Conservation (phyloP, 179 eudicot genomes). For the Silene coronaria region DNA sequence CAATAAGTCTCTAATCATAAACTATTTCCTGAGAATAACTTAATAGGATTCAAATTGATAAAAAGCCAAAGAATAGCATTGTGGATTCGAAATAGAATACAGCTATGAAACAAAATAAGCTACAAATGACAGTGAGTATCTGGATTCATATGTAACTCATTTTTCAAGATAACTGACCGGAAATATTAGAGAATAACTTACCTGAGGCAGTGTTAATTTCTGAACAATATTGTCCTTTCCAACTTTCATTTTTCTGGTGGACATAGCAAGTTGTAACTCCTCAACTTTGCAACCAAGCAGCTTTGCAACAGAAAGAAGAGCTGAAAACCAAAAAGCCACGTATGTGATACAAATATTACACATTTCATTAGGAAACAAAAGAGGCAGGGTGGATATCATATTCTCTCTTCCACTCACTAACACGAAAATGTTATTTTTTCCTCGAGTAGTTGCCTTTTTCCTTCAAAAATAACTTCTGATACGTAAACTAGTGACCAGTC, state of each 20-base stretch:
- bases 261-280: constrained; percentile 67
- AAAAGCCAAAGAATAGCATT: not conserved
- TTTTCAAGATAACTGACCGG: too few relatives aligned
- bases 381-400: not conserved
- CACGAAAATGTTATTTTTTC: too few relatives aligned
- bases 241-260: constrained; percentile 80
- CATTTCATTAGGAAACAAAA: not conserved
- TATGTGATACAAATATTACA: constrained; percentile 5
- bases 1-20: not conserved
- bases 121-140: too few relatives aligned
- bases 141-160: too few relatives aligned
- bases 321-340: constrained; percentile 40
- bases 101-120: too few relatives aligned
- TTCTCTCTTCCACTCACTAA: not conserved
- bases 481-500: not conserved
- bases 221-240: constrained; percentile 71
- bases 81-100: too few relatives aligned
- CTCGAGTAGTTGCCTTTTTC: not conserved
- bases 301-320: constrained; percentile 64
- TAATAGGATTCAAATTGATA: not conserved
- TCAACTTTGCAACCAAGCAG: constrained; percentile 61
- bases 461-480: not conserved
- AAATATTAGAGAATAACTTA: constrained; percentile 21
- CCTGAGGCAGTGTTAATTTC: constrained; percentile 87
- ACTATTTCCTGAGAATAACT: not conserved